Conservation (phyloP, 192 early-diverging fungal genomes). For the Pilobolus umbonatus region DNA sequence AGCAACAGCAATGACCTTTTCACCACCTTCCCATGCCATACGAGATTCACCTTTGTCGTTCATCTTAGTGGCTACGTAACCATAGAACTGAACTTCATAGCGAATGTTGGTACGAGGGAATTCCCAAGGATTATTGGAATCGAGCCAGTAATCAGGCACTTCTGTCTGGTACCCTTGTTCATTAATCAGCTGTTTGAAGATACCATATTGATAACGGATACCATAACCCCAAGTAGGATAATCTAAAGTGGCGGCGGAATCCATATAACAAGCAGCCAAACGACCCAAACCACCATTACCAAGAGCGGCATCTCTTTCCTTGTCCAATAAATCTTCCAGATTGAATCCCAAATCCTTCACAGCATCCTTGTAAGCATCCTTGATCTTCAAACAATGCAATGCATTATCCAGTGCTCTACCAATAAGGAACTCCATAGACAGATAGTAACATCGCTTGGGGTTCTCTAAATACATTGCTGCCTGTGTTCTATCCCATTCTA, state of each 20-base stretch:
- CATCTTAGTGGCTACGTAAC: constrained; percentile 67
- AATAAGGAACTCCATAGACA: constrained; percentile 96
- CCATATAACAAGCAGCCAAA: constrained; percentile 97
- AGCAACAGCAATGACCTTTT: constrained; percentile 86
- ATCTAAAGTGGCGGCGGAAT: constrained; percentile 90
- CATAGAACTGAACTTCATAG: constrained; percentile 88
- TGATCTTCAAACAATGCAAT: constrained; percentile 79
- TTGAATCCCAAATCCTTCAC: constrained; percentile 76
- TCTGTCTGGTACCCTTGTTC: constrained; percentile 97
- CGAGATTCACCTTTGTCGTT: constrained; percentile 64
- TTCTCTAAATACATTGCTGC: constrained; percentile 56
- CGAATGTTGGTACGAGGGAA: constrained; percentile 88
- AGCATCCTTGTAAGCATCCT: constrained; percentile 67
- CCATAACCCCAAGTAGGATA: constrained; percentile 98
- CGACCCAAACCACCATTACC: constrained; percentile 98
- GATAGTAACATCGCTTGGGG: constrained; percentile 95
- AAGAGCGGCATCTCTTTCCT: constrained; percentile 94
- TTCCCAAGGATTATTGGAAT: constrained; percentile 97
- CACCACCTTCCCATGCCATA: constrained; percentile 81
- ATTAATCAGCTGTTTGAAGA: constrained; percentile 95
- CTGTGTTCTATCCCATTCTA: constrained; percentile 94
- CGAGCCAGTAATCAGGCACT: constrained; percentile 95
- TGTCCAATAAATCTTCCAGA: constrained; percentile 87
- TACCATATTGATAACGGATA: constrained; percentile 96
- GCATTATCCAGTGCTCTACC: constrained; percentile 98